Conservation (phyloP, 2,329 filamentous ascomycete genomes). For the Allantophomopsis cytisporea region DNA sequence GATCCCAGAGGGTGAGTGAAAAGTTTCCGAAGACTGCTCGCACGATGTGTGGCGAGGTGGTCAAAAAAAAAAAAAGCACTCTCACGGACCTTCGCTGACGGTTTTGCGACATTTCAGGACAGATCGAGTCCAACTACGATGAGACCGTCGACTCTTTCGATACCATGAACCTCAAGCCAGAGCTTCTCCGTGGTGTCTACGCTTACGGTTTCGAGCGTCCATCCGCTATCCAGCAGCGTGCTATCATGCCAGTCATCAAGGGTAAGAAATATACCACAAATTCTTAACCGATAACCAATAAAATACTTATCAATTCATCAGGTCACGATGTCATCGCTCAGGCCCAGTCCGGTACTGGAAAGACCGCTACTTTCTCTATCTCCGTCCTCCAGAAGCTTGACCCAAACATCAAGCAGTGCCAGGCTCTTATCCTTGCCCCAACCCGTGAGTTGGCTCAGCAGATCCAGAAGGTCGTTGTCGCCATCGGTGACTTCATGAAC, state of each 20-base stretch:
- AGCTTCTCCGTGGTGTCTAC: slow-evolving; percentile 97
- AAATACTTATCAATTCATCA: slow-evolving; percentile 21
- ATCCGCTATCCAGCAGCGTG: slow-evolving; percentile 98
- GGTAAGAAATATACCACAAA: slow-evolving; percentile 39
- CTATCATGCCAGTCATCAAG: slow-evolving; percentile 99
- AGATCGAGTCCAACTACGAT: slow-evolving; percentile 99
- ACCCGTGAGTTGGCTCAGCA: slow-evolving; percentile 98
- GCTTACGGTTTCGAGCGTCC: slow-evolving; percentile 99
- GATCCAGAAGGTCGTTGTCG: slow-evolving; percentile 98
- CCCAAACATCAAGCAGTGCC: slow-evolving; percentile 84
- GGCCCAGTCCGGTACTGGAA: slow-evolving; percentile 98
- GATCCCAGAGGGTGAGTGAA: slow-evolving; percentile 76
- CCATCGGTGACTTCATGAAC: slow-evolving; percentile 99
- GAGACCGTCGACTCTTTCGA: slow-evolving; percentile 99
- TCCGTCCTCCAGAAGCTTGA: slow-evolving; percentile 99
- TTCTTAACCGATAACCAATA: slow-evolving; percentile 2
- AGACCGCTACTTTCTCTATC: slow-evolving; percentile 99
- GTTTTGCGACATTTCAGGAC: slow-evolving; percentile 41
- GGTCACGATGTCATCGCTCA: slow-evolving; percentile 99
- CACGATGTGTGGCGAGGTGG: background rate
- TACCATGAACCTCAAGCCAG: slow-evolving; percentile 90
- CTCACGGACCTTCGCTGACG: slow-evolving; percentile 6
- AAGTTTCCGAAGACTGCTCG: slow-evolving; percentile 3
- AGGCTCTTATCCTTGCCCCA: slow-evolving; percentile 94
- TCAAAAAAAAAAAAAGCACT: no score